phyloP scores from a whole-genome alignment of 306 rosid genomes.

The Oemleria cerasiformis region DNA sequence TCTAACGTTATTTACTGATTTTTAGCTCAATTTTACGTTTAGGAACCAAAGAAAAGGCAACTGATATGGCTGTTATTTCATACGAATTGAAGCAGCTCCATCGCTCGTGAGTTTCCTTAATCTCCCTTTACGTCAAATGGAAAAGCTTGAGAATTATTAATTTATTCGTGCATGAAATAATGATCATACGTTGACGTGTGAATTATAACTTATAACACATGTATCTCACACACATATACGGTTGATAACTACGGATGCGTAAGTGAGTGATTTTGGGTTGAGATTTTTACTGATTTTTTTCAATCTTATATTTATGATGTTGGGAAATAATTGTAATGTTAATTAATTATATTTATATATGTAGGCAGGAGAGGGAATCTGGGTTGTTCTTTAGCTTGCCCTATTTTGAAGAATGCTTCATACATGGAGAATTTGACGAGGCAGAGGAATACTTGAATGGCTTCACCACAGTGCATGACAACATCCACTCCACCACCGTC shows the following conservation, averaged over 20 bases:
- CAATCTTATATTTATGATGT: background rate
- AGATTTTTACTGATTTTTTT: background rate
- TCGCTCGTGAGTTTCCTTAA: background rate
- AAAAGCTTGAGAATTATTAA: slow-evolving; percentile 12
- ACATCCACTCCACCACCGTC: background rate
- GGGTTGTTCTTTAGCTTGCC: slow-evolving; percentile 6
- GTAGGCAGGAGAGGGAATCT: slow-evolving; percentile 18
- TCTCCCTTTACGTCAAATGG: slow-evolving; percentile 6
- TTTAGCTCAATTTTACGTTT: background rate
- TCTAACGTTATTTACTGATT: background rate
- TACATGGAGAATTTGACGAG: slow-evolving; percentile 9
- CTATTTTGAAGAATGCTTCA: slow-evolving; percentile 6
- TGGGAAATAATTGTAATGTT: background rate
- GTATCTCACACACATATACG: too few relatives aligned
- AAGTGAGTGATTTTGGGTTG: background rate
- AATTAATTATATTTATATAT: background rate
- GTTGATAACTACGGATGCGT: too few relatives aligned
- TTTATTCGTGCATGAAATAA: too few relatives aligned
- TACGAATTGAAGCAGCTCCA: background rate
- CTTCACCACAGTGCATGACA: slow-evolving; percentile 24
- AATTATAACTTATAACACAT: too few relatives aligned
- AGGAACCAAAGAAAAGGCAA: background rate
- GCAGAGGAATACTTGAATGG: slow-evolving; percentile 20
- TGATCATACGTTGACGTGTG: too few relatives aligned
- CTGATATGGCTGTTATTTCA: background rate